These are phyloP conservation scores for Rhamnella rubrinervis DNA, from an alignment of 331 rosid species.

Conservation along the genomic window DNA sequence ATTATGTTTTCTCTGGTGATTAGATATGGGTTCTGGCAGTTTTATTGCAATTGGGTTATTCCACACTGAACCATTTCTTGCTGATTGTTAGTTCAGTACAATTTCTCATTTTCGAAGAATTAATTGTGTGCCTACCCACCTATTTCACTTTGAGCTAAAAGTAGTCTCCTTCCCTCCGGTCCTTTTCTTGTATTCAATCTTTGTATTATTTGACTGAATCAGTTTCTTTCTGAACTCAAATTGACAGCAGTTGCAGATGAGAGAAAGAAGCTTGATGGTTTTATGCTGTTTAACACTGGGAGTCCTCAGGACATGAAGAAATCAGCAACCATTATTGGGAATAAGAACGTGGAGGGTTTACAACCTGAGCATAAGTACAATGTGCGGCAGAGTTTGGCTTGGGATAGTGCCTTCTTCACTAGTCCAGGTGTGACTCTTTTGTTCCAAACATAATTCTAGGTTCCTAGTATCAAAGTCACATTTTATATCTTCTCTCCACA, in stretches of 20 bases:
- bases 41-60: no score
- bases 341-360: conserved; percentile 7
- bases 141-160: no score
- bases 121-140: no score
- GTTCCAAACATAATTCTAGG: background rate
- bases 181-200: background rate
- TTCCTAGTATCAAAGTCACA: background rate
- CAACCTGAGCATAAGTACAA: conserved; percentile 28
- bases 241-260: conserved; percentile 24
- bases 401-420: conserved; percentile 70
- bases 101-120: no score
- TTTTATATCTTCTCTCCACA: background rate
- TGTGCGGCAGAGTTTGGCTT: conserved; percentile 61
- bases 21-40: no score
- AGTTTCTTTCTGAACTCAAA: background rate
- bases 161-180: no score
- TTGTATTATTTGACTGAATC: background rate
- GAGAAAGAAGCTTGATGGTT: conserved; percentile 48
- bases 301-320: conserved; percentile 16
- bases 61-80: no score
- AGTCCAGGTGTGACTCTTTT: conserved; percentile 44
- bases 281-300: conserved; percentile 5
- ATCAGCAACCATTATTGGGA: background rate
- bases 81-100: no score
- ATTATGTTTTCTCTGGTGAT: no score